Evolutionary conservation across 257 asterid genomes (phyloP).

Genomic region (Nicotiana otophora): DNA sequence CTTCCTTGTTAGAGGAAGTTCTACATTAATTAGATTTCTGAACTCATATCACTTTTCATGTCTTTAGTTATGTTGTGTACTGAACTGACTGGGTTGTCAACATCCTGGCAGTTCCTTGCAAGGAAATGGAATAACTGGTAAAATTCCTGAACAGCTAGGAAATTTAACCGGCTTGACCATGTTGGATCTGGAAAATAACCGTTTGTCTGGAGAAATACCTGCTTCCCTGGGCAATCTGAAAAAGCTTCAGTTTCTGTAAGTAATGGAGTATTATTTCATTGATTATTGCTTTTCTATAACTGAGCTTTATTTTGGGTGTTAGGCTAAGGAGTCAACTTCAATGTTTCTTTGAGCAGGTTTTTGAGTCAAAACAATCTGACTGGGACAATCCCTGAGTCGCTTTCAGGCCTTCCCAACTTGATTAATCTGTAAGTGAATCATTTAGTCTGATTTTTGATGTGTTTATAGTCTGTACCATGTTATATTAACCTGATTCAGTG

Average conservation of each 20-base stretch:
- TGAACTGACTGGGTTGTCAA: not conserved
- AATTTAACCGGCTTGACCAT: slow-evolving; percentile 74
- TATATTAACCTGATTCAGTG: not conserved
- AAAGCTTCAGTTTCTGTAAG: slow-evolving; percentile 75
- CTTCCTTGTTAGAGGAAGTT: not conserved
- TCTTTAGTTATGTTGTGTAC: not conserved
- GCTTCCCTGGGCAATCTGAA: slow-evolving; percentile 70
- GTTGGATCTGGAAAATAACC: slow-evolving; percentile 76
- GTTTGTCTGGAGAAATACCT: slow-evolving; percentile 74
- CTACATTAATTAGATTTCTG: no score
- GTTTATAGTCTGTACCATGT: not conserved
- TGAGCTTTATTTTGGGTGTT: not conserved
- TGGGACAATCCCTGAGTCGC: slow-evolving; percentile 77
- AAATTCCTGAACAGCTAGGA: slow-evolving; percentile 72
- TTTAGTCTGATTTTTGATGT: not conserved
- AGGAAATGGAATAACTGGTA: slow-evolving; percentile 82
- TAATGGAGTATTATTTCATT: slow-evolving; percentile 5
- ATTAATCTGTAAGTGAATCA: slow-evolving; percentile 52
- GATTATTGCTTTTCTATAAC: not conserved
- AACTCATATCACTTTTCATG: not conserved
- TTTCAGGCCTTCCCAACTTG: slow-evolving; percentile 51
- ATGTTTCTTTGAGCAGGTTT: slow-evolving; percentile 40
- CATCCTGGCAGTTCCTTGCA: slow-evolving; percentile 58
- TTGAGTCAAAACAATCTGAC: slow-evolving; percentile 70
- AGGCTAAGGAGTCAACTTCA: not conserved